A percentile compares a stretch with the other conserved stretches of the same genome.
Evolutionary conservation across 106 monocot genomes (phyloP).

Genomic region (Phalaenopsis aphrodite): DNA sequence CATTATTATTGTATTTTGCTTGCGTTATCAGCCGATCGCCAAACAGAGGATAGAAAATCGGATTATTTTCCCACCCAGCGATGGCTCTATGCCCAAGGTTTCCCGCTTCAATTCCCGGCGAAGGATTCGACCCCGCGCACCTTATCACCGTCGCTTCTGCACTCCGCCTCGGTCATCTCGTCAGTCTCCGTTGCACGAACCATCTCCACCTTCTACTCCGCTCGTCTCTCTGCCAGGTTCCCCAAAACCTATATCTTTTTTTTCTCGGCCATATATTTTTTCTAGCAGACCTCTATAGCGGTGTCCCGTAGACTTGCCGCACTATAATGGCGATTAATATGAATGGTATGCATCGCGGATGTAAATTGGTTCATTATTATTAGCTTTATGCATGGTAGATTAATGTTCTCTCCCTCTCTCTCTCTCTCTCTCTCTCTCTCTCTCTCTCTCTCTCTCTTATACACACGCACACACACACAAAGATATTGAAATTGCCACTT

Average conservation of each 20-base stretch:
- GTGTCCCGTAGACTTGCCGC: too few relatives aligned
- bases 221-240: slow-evolving; percentile 11
- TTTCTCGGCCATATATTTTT: neutral
- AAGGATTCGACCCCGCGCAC: neutral
- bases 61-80: neutral
- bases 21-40: too few relatives aligned
- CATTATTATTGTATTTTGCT: too few relatives aligned
- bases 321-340: neutral
- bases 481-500: too few relatives aligned
- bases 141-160: slow-evolving; percentile 24
- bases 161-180: slow-evolving; percentile 22
- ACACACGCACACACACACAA: too few relatives aligned
- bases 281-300: too few relatives aligned
- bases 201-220: slow-evolving; percentile 21
- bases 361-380: neutral
- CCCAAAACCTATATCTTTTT: too few relatives aligned
- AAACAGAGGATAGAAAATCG: neutral
- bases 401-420: too few relatives aligned
- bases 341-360: neutral
- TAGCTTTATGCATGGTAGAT: too few relatives aligned
- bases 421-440: too few relatives aligned
- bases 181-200: slow-evolving; percentile 18
- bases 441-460: too few relatives aligned
- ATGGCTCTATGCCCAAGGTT: neutral
- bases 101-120: slow-evolving; percentile 2